Conservation (phyloP, 225 moss, liverwort and hornwort species). For the Bryum argenteum region DNA sequence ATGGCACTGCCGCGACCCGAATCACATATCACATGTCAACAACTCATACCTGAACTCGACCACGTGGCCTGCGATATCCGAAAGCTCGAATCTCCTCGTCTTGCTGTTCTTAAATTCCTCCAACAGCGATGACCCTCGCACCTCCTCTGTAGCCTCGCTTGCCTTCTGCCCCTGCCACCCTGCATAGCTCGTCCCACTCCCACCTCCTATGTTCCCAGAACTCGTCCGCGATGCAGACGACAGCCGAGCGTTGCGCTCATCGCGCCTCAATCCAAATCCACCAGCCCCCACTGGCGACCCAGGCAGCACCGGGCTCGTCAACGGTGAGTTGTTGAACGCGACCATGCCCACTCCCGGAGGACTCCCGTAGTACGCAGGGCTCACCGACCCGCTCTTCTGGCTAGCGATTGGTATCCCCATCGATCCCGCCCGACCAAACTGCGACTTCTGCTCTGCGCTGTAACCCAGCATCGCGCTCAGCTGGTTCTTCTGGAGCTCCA, state of each 20-base stretch:
- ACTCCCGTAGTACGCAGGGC: slow-evolving; percentile 95
- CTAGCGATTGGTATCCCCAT: slow-evolving; percentile 74
- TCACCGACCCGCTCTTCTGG: slow-evolving; percentile 92
- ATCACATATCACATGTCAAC: neutral
- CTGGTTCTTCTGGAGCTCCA: slow-evolving; percentile 95
- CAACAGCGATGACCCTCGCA: slow-evolving; percentile 71
- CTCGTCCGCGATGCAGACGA: slow-evolving; percentile 68
- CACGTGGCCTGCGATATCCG: slow-evolving; percentile 89
- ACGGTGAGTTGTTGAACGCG: slow-evolving; percentile 81
- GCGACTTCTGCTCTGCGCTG: slow-evolving; percentile 73
- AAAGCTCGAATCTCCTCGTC: slow-evolving; percentile 90
- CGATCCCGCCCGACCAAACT: slow-evolving; percentile 69
- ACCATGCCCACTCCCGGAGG: slow-evolving; percentile 89
- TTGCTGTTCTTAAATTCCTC: slow-evolving; percentile 99
- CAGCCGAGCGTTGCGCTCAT: slow-evolving; percentile 74
- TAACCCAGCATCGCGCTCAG: slow-evolving; percentile 86
- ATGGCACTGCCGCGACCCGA: neutral
- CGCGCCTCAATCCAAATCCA: slow-evolving; percentile 63
- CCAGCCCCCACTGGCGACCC: slow-evolving; percentile 87
- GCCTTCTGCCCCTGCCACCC: slow-evolving; percentile 85
- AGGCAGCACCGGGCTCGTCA: slow-evolving; percentile 90
- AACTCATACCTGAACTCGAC: slow-evolving; percentile 88
- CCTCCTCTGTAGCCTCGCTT: slow-evolving; percentile 76
- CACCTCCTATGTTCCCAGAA: slow-evolving; percentile 54
- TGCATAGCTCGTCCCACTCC: slow-evolving; percentile 48